Conservation (phyloP, 176 grass and related monocot genomes). For the Rhynchospora breviuscula region DNA sequence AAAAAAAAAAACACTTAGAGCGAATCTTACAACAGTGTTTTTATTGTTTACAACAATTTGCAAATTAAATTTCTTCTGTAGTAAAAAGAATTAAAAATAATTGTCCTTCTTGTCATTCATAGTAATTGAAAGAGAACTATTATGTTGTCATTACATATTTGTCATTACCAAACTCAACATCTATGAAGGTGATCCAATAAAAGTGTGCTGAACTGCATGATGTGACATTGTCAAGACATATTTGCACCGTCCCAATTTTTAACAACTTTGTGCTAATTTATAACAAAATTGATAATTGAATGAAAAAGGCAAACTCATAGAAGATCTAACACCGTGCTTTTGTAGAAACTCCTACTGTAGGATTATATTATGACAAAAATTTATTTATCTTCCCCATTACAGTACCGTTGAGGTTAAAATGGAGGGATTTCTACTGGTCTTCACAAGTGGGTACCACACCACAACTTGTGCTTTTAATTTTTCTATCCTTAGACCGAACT, state of each 20-base stretch:
- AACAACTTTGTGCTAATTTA: background rate
- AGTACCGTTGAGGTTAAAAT: background rate
- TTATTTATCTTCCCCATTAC: background rate
- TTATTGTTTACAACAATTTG: too few species aligned
- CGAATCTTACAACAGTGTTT: too few species aligned
- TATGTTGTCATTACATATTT: background rate
- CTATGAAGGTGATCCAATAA: background rate
- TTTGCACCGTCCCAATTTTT: background rate
- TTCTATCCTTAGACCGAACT: constrained; percentile 6
- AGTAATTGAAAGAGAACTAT: background rate
- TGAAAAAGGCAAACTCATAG: background rate
- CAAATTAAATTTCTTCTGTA: too few species aligned
- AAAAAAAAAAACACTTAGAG: too few species aligned
- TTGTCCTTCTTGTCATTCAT: background rate
- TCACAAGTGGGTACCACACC: background rate
- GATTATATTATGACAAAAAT: background rate
- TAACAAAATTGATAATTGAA: background rate
- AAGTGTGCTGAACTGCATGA: background rate
- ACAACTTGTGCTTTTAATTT: background rate
- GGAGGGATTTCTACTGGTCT: background rate
- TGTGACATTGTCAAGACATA: background rate
- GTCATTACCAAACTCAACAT: constrained; percentile 1
- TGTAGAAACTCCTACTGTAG: background rate
- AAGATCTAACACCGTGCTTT: background rate
- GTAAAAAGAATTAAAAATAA: too few species aligned